Evolutionary conservation across 1,139 yeast genomes (phyloP), one percentile per base, ranked within the genome.

Genomic region (Citeromyces hawaiiensis): DNA sequence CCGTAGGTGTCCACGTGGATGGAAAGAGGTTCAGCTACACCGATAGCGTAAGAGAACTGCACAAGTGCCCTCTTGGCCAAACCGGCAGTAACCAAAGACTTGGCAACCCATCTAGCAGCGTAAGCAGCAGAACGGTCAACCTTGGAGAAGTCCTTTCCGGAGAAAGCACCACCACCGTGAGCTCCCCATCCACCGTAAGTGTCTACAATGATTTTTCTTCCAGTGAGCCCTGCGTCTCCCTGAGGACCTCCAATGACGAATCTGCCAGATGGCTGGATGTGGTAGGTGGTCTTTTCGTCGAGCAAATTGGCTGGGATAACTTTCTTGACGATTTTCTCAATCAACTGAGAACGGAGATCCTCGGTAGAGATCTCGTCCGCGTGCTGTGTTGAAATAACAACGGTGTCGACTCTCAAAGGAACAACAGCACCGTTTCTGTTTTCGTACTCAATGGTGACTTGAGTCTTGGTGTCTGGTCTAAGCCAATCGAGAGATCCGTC

Each of bases 131-230:
- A 91, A 75, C 99, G 86, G 69, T 91, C 99, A 60, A 91, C 99
- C 77, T 91, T 91, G 63, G 97, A 86, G 83, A 86, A 91, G 69
- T 91, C 99, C 76, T 91, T 91, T 69, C 99, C 99, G 48, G 96
- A 83, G 87, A 93, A 91, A 51, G 98, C 98, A 77, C 99, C 99
- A 76, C 99, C 99, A 70, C 99, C 99, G 75, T 91, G 98, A 57
- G 98, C 97, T 69, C 98, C 96, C 93, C 98, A 93, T 57, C 99
- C 98, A 73, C 99, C 99, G 71, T 91, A 91, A 49, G 98, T 94
- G 69, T 91, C 99, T 61, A 91, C 99, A 60, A 91, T 91, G 65
- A 91, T 91, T 76, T 91, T 91, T 73, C 99, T 87, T 66, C 99
- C 99, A 54, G 99, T 91, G 59, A 91, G 73, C 73, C 99, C 99